phyloP scores from a whole-genome alignment of 2,329 filamentous ascomycete genomes.

The Colletotrichum tropicale region DNA sequence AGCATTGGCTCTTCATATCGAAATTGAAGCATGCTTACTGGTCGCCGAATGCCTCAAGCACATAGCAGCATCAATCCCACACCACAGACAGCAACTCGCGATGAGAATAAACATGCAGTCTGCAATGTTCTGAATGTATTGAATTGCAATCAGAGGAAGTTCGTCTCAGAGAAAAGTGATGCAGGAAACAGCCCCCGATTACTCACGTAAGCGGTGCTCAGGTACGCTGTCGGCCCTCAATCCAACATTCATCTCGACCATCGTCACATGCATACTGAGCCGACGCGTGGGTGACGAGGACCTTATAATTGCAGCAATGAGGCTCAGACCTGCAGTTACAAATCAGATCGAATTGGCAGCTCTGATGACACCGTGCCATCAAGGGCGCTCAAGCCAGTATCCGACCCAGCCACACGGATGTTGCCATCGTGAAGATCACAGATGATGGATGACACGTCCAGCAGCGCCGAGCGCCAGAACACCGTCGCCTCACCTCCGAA shows the following conservation, averaged over 20 bases:
- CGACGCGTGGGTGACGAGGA: background rate
- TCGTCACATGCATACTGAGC: background rate
- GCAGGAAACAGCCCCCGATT: fast-evolving
- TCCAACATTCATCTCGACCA: background rate
- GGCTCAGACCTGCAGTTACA: background rate
- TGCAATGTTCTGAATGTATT: background rate
- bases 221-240: background rate
- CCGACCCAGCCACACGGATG: background rate
- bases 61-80: fast-evolving
- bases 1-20: too few species aligned
- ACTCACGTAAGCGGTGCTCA: background rate
- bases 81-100: background rate
- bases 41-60: background rate
- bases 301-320: background rate
- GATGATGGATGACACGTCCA: background rate
- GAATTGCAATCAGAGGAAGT: fast-evolving
- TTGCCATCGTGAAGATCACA: background rate
- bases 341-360: background rate
- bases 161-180: background rate
- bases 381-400: background rate
- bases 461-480: background rate
- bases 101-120: background rate
- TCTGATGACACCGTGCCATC: background rate
- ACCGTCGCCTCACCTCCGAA: background rate
- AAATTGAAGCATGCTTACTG: background rate